Evolutionary conservation across 768 basidiomycete species (phyloP).

Genomic region (Serpula lacrymans): DNA sequence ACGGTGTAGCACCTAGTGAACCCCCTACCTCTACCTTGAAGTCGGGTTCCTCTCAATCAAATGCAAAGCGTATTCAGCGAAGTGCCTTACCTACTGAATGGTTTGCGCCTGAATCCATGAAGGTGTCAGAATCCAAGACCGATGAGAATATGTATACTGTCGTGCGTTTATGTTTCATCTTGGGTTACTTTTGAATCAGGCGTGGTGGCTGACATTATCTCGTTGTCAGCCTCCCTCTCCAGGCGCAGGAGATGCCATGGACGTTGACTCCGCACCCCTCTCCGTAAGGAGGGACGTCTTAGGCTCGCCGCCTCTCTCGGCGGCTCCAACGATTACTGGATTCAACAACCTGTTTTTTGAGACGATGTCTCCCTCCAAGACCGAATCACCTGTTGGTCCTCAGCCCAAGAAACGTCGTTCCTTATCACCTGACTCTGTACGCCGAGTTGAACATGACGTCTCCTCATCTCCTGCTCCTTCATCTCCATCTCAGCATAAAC

Average conservation of each 20-base stretch:
- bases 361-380: conserved; percentile 45
- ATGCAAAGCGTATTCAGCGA: conserved; percentile 56
- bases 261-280: conserved; percentile 61
- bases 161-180: conserved; percentile 16
- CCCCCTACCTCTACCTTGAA: conserved; percentile 28
- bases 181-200: conserved; percentile 3
- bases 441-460: conserved; percentile 33
- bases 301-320: conserved; percentile 41
- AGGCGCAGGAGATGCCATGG: conserved; percentile 69
- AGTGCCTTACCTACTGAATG: conserved; percentile 63
- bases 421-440: conserved; percentile 48
- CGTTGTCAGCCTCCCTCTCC: conserved; percentile 35
- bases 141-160: conserved; percentile 26
- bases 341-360: conserved; percentile 64
- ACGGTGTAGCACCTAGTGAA: conserved; percentile 37
- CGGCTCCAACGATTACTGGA: conserved; percentile 48
- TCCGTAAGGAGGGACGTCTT: conserved; percentile 29
- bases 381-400: conserved; percentile 40
- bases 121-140: conserved; percentile 14
- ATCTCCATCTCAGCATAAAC: conserved; percentile 46
- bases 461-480: conserved; percentile 50
- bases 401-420: conserved; percentile 57
- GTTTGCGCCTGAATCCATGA: conserved; percentile 35
- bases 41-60: conserved; percentile 37
- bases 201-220: conserved; percentile 14